A percentile compares a stretch with the other conserved stretches of the same genome.
Conservation (phyloP, 1,139 yeast species). For the Zygosaccharomyces pseudobailii region DNA sequence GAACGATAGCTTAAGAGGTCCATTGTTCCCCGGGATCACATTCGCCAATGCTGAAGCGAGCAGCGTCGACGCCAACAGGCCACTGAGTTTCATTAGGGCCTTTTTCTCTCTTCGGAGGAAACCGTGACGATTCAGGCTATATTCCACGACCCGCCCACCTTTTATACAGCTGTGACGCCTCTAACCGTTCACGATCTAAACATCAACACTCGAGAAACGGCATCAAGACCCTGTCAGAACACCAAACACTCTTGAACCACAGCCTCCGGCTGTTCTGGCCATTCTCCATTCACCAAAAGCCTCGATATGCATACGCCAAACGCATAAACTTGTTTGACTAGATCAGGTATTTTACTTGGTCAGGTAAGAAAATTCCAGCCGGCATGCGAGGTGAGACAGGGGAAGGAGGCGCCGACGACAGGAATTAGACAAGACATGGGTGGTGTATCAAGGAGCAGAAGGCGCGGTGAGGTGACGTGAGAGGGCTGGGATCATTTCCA, state of each 20-base stretch:
- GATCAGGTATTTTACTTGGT: neutral
- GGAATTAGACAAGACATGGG: neutral
- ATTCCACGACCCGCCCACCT: neutral
- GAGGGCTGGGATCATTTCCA: neutral
- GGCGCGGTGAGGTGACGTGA: neutral
- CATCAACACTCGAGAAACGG: neutral
- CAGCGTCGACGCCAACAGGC: constrained; percentile 1
- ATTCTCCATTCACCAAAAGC: neutral
- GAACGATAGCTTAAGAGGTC: constrained; percentile 6
- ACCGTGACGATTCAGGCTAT: neutral
- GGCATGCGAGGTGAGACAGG: neutral
- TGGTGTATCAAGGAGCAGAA: neutral
- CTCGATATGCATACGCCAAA: neutral
- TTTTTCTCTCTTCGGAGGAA: neutral
- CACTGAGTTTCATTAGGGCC: neutral
- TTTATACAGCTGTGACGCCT: neutral
- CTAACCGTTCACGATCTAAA: neutral
- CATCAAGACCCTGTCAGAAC: neutral
- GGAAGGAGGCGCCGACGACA: neutral
- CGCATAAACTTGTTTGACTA: neutral
- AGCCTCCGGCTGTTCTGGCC: neutral
- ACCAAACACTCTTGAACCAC: neutral
- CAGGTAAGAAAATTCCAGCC: neutral
- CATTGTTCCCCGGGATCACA: neutral
- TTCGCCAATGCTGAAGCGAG: neutral